Evolutionary conservation across 2,329 filamentous ascomycete species (phyloP).

Genomic region (Colletotrichum sp.): DNA sequence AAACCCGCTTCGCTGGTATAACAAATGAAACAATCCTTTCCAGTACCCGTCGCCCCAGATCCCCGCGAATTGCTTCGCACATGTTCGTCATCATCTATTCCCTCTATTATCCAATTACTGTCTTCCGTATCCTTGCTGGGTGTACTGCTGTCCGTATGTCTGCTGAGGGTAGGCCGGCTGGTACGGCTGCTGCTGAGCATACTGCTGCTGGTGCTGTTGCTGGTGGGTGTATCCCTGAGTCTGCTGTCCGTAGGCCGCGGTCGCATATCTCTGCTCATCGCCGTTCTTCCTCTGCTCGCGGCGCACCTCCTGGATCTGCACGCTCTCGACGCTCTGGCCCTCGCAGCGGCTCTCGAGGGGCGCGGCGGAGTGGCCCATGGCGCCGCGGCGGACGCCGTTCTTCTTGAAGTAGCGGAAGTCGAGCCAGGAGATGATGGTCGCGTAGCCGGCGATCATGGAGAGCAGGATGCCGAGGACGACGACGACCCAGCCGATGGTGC

Average conservation of each 20-base stretch:
- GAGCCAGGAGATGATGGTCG: constrained; percentile 9
- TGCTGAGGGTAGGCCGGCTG: background rate
- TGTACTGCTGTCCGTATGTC: background rate
- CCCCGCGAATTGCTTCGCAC: background rate
- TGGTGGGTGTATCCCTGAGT: background rate
- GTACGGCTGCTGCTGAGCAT: background rate
- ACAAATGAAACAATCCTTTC: background rate
- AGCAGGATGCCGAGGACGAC: constrained; percentile 6
- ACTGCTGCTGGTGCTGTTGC: background rate
- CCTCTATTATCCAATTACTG: background rate
- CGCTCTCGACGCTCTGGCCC: background rate
- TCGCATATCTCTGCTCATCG: background rate
- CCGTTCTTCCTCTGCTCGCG: background rate
- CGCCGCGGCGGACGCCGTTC: constrained; percentile 1
- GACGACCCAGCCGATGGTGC: constrained; percentile 12
- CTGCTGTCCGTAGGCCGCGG: background rate
- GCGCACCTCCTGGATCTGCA: background rate
- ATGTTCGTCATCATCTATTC: background rate
- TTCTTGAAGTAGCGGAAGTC: constrained; percentile 1
- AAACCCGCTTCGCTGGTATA: background rate
- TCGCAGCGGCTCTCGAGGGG: background rate
- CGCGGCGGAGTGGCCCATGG: background rate
- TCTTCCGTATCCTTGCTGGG: background rate
- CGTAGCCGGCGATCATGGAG: constrained; percentile 5
- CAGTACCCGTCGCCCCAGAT: background rate